Evolutionary conservation across 352 stramenopile genomes (phyloP), one percentile per base, ranked within the genome.

Genomic region (Pythium aristosporum): DNA sequence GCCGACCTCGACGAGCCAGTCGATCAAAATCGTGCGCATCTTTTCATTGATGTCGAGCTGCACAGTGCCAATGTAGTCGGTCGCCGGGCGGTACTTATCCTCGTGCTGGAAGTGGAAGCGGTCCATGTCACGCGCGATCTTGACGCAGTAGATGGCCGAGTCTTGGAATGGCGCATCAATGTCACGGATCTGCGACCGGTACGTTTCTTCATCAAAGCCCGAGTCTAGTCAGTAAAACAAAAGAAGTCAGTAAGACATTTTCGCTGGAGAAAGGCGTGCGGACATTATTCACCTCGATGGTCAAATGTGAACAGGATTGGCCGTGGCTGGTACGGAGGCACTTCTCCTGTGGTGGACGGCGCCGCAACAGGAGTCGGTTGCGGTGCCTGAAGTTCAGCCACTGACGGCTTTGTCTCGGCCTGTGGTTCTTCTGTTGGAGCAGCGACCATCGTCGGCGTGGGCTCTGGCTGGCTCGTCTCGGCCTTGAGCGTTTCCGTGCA

Each of bases 1-100:
- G 37, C 79, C 77, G 37, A 96, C 87, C 65, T 96, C 87, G 20
- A 99, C 94, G 8, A 99, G 88, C 98, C 98, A 99, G 77, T 99
- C 98, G 28, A 99, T 90, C 47, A 99, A 86, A 65, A 99, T 99
- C 15, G 96, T 96, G 58, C 97, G 85, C 98, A 99, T 99, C 61
- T 98, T 98, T 68, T 98, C 94, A 73, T 99, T 99, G 71, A 99
- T 99, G 72, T 99, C 96, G 50, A 87, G 74, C 75, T 99, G 98
- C n/a, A 87, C 72, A 1, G 69, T 74, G 53, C 79, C 77, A 21
- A 92, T 86, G 67, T 91, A 92, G 9, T 81, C 74, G 10, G 75
- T 65, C 42, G 80, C 61, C 2, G 80, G 65, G 30, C 85, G 70
- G 70, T 94, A 92, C 61, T 94, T 94, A 7, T 66, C 61, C 64